phyloP scores from a whole-genome alignment of 352 stramenopile genomes.

The Globisporangium okanoganense region DNA sequence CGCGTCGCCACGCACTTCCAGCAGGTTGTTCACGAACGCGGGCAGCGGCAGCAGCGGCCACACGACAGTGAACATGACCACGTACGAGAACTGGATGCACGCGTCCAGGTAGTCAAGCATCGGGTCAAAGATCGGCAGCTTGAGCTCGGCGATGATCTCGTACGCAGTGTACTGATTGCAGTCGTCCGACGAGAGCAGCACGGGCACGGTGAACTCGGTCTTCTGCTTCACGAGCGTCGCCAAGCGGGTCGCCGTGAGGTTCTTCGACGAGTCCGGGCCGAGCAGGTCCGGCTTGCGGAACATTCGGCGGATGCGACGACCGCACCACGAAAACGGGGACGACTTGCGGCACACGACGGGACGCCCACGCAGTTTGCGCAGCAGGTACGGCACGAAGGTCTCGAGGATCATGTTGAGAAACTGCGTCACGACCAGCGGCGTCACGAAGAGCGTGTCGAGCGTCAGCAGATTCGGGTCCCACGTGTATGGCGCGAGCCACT shows the following conservation, averaged over 20 bases:
- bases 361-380: slow-evolving; percentile 72
- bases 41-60: slow-evolving; percentile 85
- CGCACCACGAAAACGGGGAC: slow-evolving; percentile 56
- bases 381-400: slow-evolving; percentile 79
- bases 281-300: slow-evolving; percentile 20
- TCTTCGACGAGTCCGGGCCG: slow-evolving; percentile 21
- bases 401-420: slow-evolving; percentile 88
- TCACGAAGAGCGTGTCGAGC: slow-evolving; percentile 87
- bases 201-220: slow-evolving; percentile 62
- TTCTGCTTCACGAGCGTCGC: slow-evolving; percentile 62
- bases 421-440: slow-evolving; percentile 83
- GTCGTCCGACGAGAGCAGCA: slow-evolving; percentile 73
- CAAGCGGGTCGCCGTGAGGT: slow-evolving; percentile 64
- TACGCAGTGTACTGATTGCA: slow-evolving; percentile 86
- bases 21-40: slow-evolving; percentile 85
- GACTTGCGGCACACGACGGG: slow-evolving; percentile 63
- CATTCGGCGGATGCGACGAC: slow-evolving; percentile 31
- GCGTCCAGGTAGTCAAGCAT: slow-evolving; percentile 86
- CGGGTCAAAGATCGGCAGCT: slow-evolving; percentile 78
- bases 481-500: slow-evolving; percentile 58
- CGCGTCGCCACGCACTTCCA: slow-evolving; percentile 82
- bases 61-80: slow-evolving; percentile 89
- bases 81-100: slow-evolving; percentile 88
- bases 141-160: slow-evolving; percentile 81
- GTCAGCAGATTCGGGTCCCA: slow-evolving; percentile 72